Evolutionary conservation across 2,329 filamentous ascomycete genomes (phyloP).

Genomic region (Trichoderma asperellum): DNA sequence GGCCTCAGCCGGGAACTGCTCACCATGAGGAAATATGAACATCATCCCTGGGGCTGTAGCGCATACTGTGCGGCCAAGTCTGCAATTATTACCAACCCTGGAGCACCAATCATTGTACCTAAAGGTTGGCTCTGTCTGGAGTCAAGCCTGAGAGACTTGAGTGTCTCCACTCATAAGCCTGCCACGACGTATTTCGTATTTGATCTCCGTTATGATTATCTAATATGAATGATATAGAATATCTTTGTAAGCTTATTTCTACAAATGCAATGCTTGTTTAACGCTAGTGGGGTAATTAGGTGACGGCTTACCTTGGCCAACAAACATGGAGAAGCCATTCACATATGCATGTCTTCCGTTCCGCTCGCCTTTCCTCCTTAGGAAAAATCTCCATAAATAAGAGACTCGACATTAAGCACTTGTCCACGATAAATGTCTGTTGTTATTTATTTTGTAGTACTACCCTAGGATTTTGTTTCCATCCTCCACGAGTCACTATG

Average conservation of each 20-base stretch:
- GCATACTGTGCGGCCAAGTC: not conserved
- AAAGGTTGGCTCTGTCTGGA: not conserved
- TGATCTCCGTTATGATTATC: not conserved
- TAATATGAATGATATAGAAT: not conserved
- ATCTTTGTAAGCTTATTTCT: not conserved
- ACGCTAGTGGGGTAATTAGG: not conserved
- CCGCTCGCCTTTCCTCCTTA: too few relatives aligned
- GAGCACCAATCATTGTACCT: not conserved
- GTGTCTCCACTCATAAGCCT: not conserved
- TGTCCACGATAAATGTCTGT: too few relatives aligned
- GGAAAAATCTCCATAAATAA: too few relatives aligned
- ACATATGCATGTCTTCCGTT: too few relatives aligned
- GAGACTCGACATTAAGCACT: too few relatives aligned
- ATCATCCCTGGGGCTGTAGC: not conserved
- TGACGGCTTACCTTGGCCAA: not conserved
- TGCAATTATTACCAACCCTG: not conserved
- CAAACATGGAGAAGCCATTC: too few relatives aligned
- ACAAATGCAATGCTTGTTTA: not conserved
- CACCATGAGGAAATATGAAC: not conserved
- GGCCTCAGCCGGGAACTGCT: constrained; percentile 20
- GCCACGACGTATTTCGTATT: not conserved
- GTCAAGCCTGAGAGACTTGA: not conserved
- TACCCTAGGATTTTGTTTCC: not conserved
- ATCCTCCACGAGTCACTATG: not conserved
- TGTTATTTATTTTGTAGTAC: too few relatives aligned